Conservation (phyloP, 2,329 filamentous ascomycete genomes). For the Beauveria scarabaeidicola region DNA sequence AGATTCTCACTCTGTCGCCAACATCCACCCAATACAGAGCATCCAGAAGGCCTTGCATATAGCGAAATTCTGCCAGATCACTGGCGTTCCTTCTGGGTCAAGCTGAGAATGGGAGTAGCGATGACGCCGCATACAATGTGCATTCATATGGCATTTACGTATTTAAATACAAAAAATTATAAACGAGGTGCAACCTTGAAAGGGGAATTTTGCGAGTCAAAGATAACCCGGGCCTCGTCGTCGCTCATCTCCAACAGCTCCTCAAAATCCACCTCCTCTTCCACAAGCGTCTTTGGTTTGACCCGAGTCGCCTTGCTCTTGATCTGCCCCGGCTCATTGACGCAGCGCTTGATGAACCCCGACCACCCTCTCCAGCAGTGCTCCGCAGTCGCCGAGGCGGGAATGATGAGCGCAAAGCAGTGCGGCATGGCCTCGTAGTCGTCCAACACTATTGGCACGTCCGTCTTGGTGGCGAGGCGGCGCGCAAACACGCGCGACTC, state of each 20-base stretch:
- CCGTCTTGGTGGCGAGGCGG: conserved; percentile 42
- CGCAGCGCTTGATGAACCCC: conserved; percentile 42
- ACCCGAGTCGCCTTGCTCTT: conserved; percentile 36
- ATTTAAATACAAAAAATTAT: not conserved
- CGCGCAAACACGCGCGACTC: conserved; percentile 55
- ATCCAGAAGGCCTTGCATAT: not conserved
- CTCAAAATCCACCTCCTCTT: conserved; percentile 35
- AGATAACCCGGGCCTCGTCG: conserved; percentile 13
- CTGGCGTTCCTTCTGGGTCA: no score
- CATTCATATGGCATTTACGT: not conserved
- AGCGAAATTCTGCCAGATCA: no score
- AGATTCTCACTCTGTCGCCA: not conserved
- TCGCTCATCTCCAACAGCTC: conserved; percentile 27
- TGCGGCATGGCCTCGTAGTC: conserved; percentile 79
- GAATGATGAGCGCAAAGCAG: conserved; percentile 55
- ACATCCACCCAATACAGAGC: not conserved
- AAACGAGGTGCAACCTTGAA: conserved; percentile 12
- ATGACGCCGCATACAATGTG: no score
- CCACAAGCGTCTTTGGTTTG: conserved; percentile 42
- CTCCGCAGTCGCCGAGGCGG: conserved; percentile 33
- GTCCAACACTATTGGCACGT: conserved; percentile 55
- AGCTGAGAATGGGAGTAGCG: not conserved
- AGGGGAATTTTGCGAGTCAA: conserved; percentile 14
- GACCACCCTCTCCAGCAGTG: conserved; percentile 49
- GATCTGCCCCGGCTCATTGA: conserved; percentile 26